Base-by-base conservation (phyloP, 139 green algal genomes). In the Tetradesmus obliquus region DNA sequence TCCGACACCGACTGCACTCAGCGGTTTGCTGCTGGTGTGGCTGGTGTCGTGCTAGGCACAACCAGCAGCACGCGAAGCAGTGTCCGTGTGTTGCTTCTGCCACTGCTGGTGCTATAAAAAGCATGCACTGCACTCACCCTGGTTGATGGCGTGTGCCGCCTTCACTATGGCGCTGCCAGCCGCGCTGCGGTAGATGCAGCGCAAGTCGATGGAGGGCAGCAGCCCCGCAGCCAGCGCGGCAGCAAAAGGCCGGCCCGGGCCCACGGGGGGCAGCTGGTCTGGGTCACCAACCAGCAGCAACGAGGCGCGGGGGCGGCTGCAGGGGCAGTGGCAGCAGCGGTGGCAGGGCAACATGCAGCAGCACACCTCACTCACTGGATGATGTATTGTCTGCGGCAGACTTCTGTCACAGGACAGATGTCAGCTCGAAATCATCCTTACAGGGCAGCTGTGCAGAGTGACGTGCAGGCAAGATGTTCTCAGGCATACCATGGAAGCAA, bases 211-310 rank as follows among this genome's bases (percentile, higher is more conserved):
- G 54, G 93, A 93, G 8, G 96, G 95, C 20, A 96, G 92, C 4
- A 94, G 84, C 10, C 91, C 87, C 3, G 92, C 95, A 20, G 88
- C 82, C 24, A 97, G 94, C 4, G 95, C 76, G 57, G 92, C 94
- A 2, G 91, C 54, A 71, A 98, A 92, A 32, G 98, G 90, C 1
- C 85, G 80, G 53, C 97, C 97, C 1, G 97, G 91, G 0, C 96
- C 96, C 22, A 99, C 95, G 6, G 96, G 94, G 1, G 96, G 97
- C 90, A 99, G 95, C 96, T 99, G 97, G 93, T 99, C 96, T 8
- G 95, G 94, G 90, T 99, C 97, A n/a, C 97, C 97, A 32, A 99
- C 95, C 55, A 99, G 92, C 55, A 99, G 90, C 19, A 99, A 91
- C 88, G 95, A 94, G 86, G 57, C 87, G 13, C 15, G 5, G 5